These are phyloP conservation scores for Plasmodium gonderi DNA, from an alignment of 169 alveolate genomes.

Conservation along the genomic window DNA sequence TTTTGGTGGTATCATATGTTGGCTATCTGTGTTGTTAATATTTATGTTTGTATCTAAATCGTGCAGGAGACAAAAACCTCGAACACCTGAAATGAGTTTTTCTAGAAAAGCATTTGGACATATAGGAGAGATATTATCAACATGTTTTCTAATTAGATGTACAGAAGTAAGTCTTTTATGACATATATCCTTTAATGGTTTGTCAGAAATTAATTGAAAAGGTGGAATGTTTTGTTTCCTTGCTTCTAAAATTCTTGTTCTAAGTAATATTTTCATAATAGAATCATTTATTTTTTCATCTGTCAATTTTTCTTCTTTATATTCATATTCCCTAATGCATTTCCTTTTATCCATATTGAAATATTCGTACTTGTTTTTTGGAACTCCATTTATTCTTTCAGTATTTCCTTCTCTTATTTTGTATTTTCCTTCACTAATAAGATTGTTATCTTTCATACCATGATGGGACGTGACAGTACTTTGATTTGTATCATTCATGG, in stretches of 20 bases:
- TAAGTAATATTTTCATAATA: constrained; percentile 38
- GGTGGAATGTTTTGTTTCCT: constrained; percentile 74
- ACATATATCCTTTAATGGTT: constrained; percentile 73
- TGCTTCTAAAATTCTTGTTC: constrained; percentile 75
- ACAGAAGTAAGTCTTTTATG: constrained; percentile 49
- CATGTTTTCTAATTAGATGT: constrained; percentile 51
- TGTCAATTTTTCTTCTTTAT: constrained; percentile 37
- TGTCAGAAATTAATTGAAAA: constrained; percentile 70
- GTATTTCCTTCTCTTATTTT: not conserved
- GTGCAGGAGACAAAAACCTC: constrained; percentile 68
- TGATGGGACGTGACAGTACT: not conserved
- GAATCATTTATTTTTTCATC: constrained; percentile 51
- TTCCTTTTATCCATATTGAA: constrained; percentile 20
- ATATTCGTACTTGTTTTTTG: constrained; percentile 30
- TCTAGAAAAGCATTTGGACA: constrained; percentile 65
- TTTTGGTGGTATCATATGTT: not conserved
- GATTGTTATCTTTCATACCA: too few relatives aligned
- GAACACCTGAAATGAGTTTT: constrained; percentile 44
- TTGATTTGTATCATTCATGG: too few relatives aligned
- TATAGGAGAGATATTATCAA: constrained; percentile 61
- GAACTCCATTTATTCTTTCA: not conserved
- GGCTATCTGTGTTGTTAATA: not conserved
- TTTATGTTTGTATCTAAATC: constrained; percentile 41
- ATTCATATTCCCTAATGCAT: not conserved
- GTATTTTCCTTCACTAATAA: not conserved